phyloP scores from a whole-genome alignment of 2,329 filamentous ascomycete species.

The Apiospora hydei region DNA sequence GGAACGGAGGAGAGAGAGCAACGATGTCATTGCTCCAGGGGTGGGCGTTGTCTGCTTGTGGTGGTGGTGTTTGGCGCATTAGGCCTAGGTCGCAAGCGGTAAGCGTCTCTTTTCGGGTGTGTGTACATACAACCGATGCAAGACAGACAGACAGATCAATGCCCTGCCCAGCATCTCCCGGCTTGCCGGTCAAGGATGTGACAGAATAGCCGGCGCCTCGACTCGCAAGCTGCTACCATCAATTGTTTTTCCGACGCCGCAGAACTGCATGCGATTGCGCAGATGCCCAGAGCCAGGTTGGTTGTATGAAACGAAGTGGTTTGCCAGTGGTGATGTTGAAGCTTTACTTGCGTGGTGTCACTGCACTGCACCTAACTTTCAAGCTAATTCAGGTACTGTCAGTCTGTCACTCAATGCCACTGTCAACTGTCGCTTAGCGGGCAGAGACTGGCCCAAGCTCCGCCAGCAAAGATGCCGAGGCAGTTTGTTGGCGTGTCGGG shows the following conservation, averaged over 20 bases:
- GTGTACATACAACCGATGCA: background rate
- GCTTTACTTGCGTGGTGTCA: background rate
- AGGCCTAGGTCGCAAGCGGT: background rate
- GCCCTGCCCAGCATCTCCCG: background rate
- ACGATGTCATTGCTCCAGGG: background rate
- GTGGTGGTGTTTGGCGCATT: background rate
- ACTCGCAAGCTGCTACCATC: background rate
- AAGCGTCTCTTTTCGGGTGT: background rate
- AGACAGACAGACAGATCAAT: too few relatives aligned
- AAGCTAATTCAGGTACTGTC: too few relatives aligned
- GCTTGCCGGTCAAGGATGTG: too few relatives aligned
- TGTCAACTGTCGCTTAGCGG: background rate
- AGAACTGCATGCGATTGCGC: background rate
- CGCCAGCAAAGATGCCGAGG: conserved; percentile 5
- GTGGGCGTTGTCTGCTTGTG: background rate
- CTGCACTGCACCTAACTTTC: too few relatives aligned
- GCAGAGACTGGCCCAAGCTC: conserved; percentile 1
- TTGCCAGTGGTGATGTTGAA: background rate
- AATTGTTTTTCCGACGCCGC: too few relatives aligned
- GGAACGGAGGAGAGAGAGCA: background rate
- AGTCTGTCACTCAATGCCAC: too few relatives aligned
- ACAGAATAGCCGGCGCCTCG: background rate
- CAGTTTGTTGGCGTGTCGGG: background rate
- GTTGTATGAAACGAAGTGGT: background rate
- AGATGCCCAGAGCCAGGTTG: background rate